Evolutionary conservation across 306 rosid species (phyloP).

Genomic region (Senna tora): DNA sequence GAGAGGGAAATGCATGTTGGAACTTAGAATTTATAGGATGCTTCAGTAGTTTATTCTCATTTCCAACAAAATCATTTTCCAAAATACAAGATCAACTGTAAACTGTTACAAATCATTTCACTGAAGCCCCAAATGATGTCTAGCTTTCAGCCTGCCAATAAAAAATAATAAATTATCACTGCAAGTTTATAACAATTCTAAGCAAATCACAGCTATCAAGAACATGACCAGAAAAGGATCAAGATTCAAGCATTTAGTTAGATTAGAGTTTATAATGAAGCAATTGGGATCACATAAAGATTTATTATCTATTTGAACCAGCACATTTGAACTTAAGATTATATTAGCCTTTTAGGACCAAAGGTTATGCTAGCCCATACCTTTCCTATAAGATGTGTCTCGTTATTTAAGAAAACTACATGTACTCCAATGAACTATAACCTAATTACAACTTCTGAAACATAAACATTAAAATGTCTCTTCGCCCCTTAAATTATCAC

Average conservation of each 20-base stretch:
- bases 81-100: constrained; percentile 15
- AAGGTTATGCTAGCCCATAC: background rate
- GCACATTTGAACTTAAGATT: background rate
- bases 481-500: no score
- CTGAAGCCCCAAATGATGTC: background rate
- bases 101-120: constrained; percentile 21
- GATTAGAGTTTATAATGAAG: background rate
- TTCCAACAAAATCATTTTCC: constrained; percentile 24
- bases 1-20: background rate
- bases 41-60: constrained; percentile 21
- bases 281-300: background rate
- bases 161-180: background rate
- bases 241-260: background rate
- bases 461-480: no score
- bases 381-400: background rate
- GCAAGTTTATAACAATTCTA: background rate
- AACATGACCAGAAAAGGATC: background rate
- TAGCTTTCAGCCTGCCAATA: constrained; percentile 12
- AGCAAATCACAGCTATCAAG: background rate
- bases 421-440: no score
- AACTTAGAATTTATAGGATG: constrained; percentile 29
- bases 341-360: background rate
- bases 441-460: no score
- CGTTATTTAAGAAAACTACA: background rate
- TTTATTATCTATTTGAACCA: background rate